phyloP scores from a whole-genome alignment of 1,284 basidiomycete genomes.

The Neolentinus lepideus region DNA sequence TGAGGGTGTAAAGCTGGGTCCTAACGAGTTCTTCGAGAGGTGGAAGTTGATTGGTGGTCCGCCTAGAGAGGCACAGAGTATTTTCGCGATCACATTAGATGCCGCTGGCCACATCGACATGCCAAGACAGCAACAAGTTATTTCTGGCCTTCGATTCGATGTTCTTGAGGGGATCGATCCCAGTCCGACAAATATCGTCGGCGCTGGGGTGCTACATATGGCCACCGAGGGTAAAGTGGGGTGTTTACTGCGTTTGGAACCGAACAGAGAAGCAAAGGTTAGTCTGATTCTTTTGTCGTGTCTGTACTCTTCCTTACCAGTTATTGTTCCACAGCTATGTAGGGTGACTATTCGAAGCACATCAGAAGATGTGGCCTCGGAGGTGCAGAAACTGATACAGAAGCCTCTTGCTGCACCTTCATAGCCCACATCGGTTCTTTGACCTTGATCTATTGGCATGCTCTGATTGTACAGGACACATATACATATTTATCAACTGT shows the following conservation, averaged over 20 bases:
- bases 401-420: conserved; percentile 31
- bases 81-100: conserved; percentile 78
- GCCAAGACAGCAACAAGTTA: conserved; percentile 64
- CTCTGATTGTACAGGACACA: not conserved
- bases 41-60: conserved; percentile 97
- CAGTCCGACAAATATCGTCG: conserved; percentile 84
- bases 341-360: conserved; percentile 93
- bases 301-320: not conserved
- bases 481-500: not conserved
- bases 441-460: not conserved
- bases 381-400: conserved; percentile 68
- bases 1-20: conserved; percentile 82
- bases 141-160: conserved; percentile 73
- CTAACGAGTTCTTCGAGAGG: conserved; percentile 90
- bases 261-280: conserved; percentile 92
- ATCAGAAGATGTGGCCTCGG: conserved; percentile 84
- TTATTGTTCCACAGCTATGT: conserved; percentile 56
- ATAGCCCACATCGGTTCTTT: not conserved
- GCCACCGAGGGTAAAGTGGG: conserved; percentile 88
- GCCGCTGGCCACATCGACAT: conserved; percentile 69
- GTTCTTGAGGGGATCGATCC: conserved; percentile 79
- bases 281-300: conserved; percentile 12
- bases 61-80: conserved; percentile 84
- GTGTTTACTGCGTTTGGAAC: conserved; percentile 88
- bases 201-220: conserved; percentile 90